Conservation (phyloP, 495 filamentous ascomycete species). For the Daldinia vernicosa region DNA sequence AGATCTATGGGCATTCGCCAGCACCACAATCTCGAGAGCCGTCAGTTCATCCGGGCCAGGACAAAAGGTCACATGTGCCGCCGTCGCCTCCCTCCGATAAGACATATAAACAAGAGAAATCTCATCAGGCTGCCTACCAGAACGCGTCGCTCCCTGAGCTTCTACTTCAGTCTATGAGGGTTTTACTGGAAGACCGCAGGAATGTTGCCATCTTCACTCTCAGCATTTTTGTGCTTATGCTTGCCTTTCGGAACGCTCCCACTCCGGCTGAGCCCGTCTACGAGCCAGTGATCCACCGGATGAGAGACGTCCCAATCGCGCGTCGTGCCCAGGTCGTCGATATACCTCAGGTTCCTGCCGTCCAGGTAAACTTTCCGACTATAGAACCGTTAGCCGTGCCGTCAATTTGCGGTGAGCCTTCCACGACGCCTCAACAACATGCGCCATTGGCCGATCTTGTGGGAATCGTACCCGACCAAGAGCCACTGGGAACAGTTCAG, state of each 20-base stretch:
- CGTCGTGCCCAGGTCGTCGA: slow-evolving; percentile 22
- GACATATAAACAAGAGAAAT: slow-evolving; percentile 31
- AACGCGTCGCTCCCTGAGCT: slow-evolving; percentile 64
- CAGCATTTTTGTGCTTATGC: slow-evolving; percentile 65
- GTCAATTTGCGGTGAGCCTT: slow-evolving; percentile 15
- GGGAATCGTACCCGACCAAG: neutral
- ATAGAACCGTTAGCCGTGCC: slow-evolving; percentile 4
- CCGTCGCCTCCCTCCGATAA: slow-evolving; percentile 38
- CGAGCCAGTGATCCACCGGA: slow-evolving; percentile 40
- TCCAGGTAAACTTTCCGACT: slow-evolving; percentile 4
- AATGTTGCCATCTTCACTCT: slow-evolving; percentile 75
- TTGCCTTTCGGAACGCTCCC: slow-evolving; percentile 53
- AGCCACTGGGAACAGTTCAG: neutral
- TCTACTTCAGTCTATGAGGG: slow-evolving; percentile 71
- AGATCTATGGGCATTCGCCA: slow-evolving; percentile 61
- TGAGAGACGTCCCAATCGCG: slow-evolving; percentile 31
- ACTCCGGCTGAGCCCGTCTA: slow-evolving; percentile 28
- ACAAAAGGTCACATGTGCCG: slow-evolving; percentile 43
- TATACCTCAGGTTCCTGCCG: neutral
- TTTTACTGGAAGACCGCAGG: slow-evolving; percentile 72
- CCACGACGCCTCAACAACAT: slow-evolving; percentile 5
- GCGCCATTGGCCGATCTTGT: slow-evolving; percentile 3
- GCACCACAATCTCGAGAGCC: slow-evolving; percentile 36
- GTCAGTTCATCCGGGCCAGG: slow-evolving; percentile 37
- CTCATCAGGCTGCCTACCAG: slow-evolving; percentile 38